Conservation (phyloP, 352 stramenopile species). For the Phytopythium vexans region DNA sequence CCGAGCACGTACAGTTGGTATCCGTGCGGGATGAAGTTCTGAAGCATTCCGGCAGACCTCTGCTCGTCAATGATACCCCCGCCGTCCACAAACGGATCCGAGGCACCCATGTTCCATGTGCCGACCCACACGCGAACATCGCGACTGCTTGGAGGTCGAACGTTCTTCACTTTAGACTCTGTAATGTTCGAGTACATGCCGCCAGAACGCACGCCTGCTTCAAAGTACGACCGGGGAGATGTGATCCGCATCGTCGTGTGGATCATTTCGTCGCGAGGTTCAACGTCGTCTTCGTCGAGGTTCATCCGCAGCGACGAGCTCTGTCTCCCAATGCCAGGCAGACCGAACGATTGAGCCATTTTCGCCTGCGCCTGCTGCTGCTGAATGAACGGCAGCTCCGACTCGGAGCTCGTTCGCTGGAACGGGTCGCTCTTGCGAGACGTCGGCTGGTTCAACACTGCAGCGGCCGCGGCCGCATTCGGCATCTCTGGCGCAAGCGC, state of each 20-base stretch:
- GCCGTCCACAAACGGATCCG: constrained; percentile 74
- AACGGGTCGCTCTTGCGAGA: constrained; percentile 55
- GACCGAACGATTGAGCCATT: constrained; percentile 31
- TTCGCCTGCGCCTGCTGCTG: constrained; percentile 26
- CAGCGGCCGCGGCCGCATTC: too few relatives aligned
- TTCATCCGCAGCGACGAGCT: constrained; percentile 20
- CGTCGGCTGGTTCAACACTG: constrained; percentile 8
- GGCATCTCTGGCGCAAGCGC: too few relatives aligned
- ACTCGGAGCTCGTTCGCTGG: constrained; percentile 28
- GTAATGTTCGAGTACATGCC: constrained; percentile 32
- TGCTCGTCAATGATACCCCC: constrained; percentile 75
- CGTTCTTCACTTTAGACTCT: constrained; percentile 7
- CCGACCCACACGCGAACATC: constrained; percentile 82
- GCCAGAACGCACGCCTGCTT: constrained; percentile 40
- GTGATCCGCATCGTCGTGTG: constrained; percentile 32
- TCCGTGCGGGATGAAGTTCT: constrained; percentile 69
- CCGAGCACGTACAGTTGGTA: constrained; percentile 88
- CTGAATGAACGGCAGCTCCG: constrained; percentile 13
- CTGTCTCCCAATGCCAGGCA: constrained; percentile 12
- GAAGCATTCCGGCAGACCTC: constrained; percentile 63
- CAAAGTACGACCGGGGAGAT: constrained; percentile 64
- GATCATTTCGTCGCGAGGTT: constrained; percentile 8
- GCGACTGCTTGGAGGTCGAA: constrained; percentile 32
- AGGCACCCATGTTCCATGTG: constrained; percentile 85
- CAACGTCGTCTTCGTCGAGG: constrained; percentile 29